Evolutionary conservation across 1,284 basidiomycete species (phyloP).

Genomic region (Cryptococcus depauperatus): DNA sequence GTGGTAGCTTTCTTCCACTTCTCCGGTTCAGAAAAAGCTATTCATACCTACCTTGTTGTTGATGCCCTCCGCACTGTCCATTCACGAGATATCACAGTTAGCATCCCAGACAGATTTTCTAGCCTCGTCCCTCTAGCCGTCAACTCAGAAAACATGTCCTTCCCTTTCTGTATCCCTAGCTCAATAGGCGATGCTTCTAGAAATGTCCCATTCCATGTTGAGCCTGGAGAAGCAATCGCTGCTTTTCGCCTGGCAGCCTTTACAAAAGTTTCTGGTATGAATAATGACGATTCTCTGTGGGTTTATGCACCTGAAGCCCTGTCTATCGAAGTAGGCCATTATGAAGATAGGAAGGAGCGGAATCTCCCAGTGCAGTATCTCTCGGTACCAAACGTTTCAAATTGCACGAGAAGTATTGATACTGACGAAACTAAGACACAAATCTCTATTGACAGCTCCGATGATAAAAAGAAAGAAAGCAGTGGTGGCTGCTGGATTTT

Average conservation of each 20-base stretch:
- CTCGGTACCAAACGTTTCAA: no score
- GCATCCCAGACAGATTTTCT: neutral
- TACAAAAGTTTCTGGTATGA: slow-evolving; percentile 5
- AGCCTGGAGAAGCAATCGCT: slow-evolving; percentile 3
- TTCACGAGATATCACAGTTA: slow-evolving; percentile 4
- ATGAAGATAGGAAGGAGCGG: slow-evolving; percentile 11
- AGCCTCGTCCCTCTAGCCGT: slow-evolving; percentile 2
- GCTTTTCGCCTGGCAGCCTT: slow-evolving; percentile 6
- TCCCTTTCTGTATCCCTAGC: neutral
- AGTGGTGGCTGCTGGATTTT: slow-evolving; percentile 8
- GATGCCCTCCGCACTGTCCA: neutral
- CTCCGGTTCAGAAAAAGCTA: neutral
- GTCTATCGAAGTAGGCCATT: no score
- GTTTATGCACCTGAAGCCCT: slow-evolving; percentile 8
- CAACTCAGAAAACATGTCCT: neutral
- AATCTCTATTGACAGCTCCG: no score
- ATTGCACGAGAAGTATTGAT: no score
- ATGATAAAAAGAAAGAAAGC: neutral
- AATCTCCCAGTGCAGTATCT: no score
- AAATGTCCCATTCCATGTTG: slow-evolving; percentile 3
- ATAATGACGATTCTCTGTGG: slow-evolving; percentile 9
- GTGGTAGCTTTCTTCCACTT: slow-evolving; percentile 1
- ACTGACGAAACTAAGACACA: no score
- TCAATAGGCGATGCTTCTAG: neutral
- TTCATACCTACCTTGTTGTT: neutral